phyloP scores from a whole-genome alignment of 176 grass and related monocot species.

The maize (Zea mays) region DNA sequence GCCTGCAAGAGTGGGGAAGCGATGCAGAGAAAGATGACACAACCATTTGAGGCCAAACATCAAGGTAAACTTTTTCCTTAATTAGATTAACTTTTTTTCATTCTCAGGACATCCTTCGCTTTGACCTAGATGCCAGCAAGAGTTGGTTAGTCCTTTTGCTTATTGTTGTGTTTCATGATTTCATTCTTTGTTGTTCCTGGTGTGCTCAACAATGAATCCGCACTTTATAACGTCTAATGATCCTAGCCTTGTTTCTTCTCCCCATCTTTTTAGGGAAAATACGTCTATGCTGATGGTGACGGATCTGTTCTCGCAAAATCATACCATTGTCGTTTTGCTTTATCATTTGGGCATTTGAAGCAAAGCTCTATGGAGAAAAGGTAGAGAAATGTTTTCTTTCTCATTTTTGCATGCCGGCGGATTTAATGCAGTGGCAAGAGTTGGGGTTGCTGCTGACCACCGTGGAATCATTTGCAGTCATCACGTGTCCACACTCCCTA shows the following conservation, averaged over 20 bases:
- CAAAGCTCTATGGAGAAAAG: too few species aligned
- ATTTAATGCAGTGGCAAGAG: conserved; percentile 65
- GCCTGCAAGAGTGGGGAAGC: too few species aligned
- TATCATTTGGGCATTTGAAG: not conserved
- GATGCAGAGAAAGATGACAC: too few species aligned
- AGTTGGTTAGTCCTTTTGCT: conserved; percentile 53
- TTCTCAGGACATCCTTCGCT: too few species aligned
- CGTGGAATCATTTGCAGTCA: conserved; percentile 66
- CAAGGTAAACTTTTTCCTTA: too few species aligned
- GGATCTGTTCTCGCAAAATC: conserved; percentile 88
- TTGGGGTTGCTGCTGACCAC: conserved; percentile 83
- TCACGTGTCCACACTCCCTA: conserved; percentile 64
- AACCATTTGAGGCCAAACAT: too few species aligned
- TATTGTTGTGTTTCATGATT: conserved; percentile 18
- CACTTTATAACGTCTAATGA: not conserved
- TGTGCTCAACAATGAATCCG: conserved; percentile 7
- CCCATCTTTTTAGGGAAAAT: conserved; percentile 53
- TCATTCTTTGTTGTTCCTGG: conserved; percentile 10
- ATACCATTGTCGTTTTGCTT: not conserved
- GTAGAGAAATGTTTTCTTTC: too few species aligned
- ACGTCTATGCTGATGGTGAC: conserved; percentile 80
- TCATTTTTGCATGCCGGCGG: conserved; percentile 60
- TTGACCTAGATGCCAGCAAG: too few species aligned
- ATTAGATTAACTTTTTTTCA: too few species aligned
- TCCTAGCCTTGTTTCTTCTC: not conserved